Conservation (phyloP, 140 eudicot species). For the Stevia rebaudiana region DNA sequence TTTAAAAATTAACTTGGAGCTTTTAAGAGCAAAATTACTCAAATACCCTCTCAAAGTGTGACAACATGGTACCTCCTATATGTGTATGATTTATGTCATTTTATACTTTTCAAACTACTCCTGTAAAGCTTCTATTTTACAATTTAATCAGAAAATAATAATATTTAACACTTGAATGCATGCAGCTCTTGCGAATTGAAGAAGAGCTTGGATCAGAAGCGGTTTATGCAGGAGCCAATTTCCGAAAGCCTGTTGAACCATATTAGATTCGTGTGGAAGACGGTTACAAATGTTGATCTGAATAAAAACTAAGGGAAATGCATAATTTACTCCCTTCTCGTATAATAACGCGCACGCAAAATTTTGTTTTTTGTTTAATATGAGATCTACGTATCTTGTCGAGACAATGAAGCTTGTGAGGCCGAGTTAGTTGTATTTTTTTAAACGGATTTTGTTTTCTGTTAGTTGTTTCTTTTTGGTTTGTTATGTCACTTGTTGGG, state of each 20-base stretch:
- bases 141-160: background rate
- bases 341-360: background rate
- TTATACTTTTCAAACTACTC: too few species aligned
- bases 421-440: background rate
- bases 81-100: too few species aligned
- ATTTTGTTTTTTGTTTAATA: background rate
- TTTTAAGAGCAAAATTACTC: too few species aligned
- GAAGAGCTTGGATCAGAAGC: slow-evolving; percentile 96
- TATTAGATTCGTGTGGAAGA: background rate
- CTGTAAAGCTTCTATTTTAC: too few species aligned
- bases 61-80: too few species aligned
- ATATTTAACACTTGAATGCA: background rate
- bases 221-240: slow-evolving; percentile 85
- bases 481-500: background rate
- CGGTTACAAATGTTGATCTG: background rate
- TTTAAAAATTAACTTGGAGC: too few species aligned
- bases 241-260: slow-evolving; percentile 87
- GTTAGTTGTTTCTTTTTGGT: background rate
- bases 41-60: too few species aligned
- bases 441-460: background rate
- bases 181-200: slow-evolving; percentile 80
- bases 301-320: background rate
- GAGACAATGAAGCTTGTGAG: background rate
- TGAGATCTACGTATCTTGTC: background rate
- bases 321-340: background rate